Base-by-base conservation (phyloP, 106 monocot species). In the Cymbidium sinense region DNA sequence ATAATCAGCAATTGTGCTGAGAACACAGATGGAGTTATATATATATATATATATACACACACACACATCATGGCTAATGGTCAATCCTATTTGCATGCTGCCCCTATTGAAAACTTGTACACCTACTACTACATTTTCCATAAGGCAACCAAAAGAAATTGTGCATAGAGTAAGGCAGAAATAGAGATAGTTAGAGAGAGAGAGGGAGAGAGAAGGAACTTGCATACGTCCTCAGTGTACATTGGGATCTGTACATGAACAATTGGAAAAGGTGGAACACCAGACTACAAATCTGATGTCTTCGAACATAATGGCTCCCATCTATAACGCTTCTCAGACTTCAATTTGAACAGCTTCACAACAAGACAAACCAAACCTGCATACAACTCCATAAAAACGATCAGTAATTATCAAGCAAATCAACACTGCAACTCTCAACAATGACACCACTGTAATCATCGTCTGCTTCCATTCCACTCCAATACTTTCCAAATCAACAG, bases 161-260 rank as follows among this genome's bases (percentile, higher is more conserved):
- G 9, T 1, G 10, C 5, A 77, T 0, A 23, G 13, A 30, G n/a
- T n/a, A n/a, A n/a, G n/a, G n/a, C n/a, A n/a, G n/a, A n/a, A n/a
- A n/a, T n/a, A n/a, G n/a, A n/a, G n/a, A n/a, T n/a, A n/a, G n/a
- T n/a, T n/a, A n/a, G 51, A 70, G 35, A 43, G 41, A 43, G 70
- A 71, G n/a, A 20, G 19, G 31, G 35, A 30, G 13, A 23, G 43
- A 7, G 19, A 7, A 9, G 44, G 52, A 11, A 15, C 34, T 20
- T 76, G 54, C 30, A 55, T 18, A 85, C 85, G 55, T 78, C 81
- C 70, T 85, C 85, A 78, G 81, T 85, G 85, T 76, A 85, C 85
- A 85, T 85, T 25, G 81, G 85, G 19, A 81, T 81, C 50, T 85
- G 85, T 2, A 85, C 52, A 23, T 81, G 85, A 19, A 85, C 81